Evolutionary conservation across 768 basidiomycete species (phyloP), one percentile per base, ranked within the genome.

Genomic region (Suillus decipiens): DNA sequence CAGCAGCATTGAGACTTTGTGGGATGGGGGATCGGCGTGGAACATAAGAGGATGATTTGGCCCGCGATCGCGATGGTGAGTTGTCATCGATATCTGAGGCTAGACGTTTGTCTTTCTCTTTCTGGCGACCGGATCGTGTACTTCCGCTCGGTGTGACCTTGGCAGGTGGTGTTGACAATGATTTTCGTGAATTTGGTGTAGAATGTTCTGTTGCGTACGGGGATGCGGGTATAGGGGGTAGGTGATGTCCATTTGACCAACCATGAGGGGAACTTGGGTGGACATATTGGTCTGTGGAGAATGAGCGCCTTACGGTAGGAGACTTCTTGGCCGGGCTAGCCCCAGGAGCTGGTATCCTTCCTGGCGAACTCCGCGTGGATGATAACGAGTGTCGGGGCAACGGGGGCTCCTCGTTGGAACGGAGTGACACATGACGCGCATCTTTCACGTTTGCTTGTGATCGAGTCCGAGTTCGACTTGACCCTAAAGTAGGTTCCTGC

Each of bases 1-100:
- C 76, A 17, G 89, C 90, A 61, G 89, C 90, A 67, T 82, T 84
- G 53, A 93, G 78, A 65, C 89, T 90, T 75, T 91, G 90, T 0
- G 88, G 87, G 60, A 78, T 81, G 51, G 84, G 83, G 19, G 86
- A 76, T 60, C 81, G 81, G 72, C 83, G 78, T 17, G 86, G 78
- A 36, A 86, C 75, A 68, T 84, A 82, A 15, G 86, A 80, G 19
- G 85, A 82, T 51, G 84, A 82, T 69, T 85, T 88, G 28, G 82
- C 73, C 65, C 82, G 78, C 48, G 77, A 75, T 45, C 84, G 82
- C n/a, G 82, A 77, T 53, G 73, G 73, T 7, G 81, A 76, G 54
- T 80, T 80, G 67, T 75, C 68, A 70, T 75, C 74, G 33, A 59
- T 64, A 61, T 75, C 76, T n/a, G 67, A 77, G 42, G 73, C 63